Base-by-base conservation (phyloP, 768 basidiomycete genomes). In the Tylopilus intermedius region DNA sequence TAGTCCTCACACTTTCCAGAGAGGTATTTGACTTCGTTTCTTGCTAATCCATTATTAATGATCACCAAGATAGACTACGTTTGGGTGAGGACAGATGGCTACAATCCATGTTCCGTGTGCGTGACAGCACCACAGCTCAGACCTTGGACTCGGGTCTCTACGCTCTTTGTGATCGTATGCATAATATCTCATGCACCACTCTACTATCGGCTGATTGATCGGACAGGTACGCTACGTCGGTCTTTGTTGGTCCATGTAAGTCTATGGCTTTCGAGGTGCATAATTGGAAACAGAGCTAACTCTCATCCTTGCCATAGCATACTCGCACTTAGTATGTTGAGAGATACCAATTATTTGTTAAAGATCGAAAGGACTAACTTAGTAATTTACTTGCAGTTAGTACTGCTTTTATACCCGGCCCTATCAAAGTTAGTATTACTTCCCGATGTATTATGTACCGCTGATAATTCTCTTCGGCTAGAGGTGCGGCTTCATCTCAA, bases 1-100 rank as follows among this genome's bases (percentile, higher is more conserved):
- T 11, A 59, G 58, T 44, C 29, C 58, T 59, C 24, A 59, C 57
- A 3, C 44, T 59, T 37, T n/a, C 58, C 11, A 32, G 41, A 43
- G 58, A 59, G 47, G 58, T 59, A 47, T 24, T 0, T 26, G 18
- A 14, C 22, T 14, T 33, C 14, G 10, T n/a, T 24, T 21, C 22
- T 11, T 9, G 8, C 37, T 21, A 24, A 43, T 49, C 32, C 8
- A 11, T 11, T 1, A 7, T 37, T 45, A 33, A 54, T 26, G 15
- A 24, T 30, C 11, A 18, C 18, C 30, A 39, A 59, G 58, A 13
- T 59, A 33, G 42, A 59, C 10, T 35, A 55, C 22, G n/a, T 58
- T 45, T 58, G 57, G 57, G 57, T 57, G n/a, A 45, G 35, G 9
- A 33, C 8, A 21, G n/a, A n/a, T 7, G 2, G 2, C 10, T 15